Evolutionary conservation across 441 rosid genomes (phyloP).

Genomic region (Melastoma candidum): DNA sequence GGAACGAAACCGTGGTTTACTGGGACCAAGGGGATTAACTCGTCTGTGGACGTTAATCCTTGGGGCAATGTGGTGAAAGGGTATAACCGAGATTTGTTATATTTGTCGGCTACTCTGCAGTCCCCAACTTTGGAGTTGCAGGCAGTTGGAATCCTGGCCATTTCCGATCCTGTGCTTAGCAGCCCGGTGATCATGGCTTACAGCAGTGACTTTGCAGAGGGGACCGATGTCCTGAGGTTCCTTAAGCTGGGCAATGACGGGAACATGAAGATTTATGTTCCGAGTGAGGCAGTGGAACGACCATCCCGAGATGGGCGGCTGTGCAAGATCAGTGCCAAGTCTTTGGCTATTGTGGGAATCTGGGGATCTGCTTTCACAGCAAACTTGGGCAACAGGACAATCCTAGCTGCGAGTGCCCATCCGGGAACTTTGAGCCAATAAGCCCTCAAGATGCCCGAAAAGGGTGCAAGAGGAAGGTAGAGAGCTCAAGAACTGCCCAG

Average conservation of each 20-base stretch:
- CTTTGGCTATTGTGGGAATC: conserved; percentile 13
- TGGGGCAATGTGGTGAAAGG: background rate
- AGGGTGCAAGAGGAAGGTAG: conserved; percentile 15
- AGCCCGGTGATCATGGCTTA: conserved; percentile 4
- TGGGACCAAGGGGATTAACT: conserved; percentile 9
- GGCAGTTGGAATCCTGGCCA: conserved; percentile 5
- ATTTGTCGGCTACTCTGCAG: background rate
- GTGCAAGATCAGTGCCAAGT: conserved; percentile 12
- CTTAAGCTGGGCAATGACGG: conserved; percentile 11
- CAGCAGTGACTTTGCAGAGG: conserved; percentile 12
- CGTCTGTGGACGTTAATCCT: conserved; percentile 5
- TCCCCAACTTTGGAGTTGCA: conserved; percentile 5
- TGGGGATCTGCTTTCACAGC: conserved; percentile 13
- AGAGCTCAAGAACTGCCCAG: conserved; percentile 12
- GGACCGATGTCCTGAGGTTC: conserved; percentile 12
- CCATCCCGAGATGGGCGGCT: conserved; percentile 4
- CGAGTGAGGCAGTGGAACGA: conserved; percentile 11
- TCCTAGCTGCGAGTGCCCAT: conserved; percentile 12
- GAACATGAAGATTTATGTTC: conserved; percentile 10
- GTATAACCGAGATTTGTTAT: background rate
- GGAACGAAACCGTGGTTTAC: conserved; percentile 5
- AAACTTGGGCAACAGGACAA: background rate
- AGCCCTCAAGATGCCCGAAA: conserved; percentile 4
- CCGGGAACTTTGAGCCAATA: conserved; percentile 9
- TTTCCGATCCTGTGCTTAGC: conserved; percentile 6